These are phyloP conservation scores for Ustilago loliicola DNA, from an alignment of 1,284 basidiomycete species.

Conservation along the genomic window DNA sequence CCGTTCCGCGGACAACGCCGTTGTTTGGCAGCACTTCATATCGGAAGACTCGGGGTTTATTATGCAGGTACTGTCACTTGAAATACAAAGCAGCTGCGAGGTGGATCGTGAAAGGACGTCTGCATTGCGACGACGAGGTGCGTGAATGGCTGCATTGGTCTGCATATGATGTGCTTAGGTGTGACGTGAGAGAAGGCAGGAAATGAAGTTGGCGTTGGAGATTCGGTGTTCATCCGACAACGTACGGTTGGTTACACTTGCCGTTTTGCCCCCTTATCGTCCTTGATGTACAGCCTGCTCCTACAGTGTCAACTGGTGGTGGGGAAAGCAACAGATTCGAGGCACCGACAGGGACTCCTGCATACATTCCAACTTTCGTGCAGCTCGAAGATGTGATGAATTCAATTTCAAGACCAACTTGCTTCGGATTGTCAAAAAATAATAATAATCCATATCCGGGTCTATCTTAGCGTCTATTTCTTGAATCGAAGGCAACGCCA, in stretches of 20 bases:
- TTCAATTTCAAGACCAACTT: too few relatives aligned
- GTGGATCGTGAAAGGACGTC: constrained; percentile 1
- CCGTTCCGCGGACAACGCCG: too few relatives aligned
- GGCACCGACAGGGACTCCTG: background rate
- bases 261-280: too few relatives aligned
- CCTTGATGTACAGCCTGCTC: too few relatives aligned
- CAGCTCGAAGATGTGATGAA: too few relatives aligned
- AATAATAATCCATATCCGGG: too few relatives aligned
- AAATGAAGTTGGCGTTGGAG: background rate
- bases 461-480: too few relatives aligned
- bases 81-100: background rate
- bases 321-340: background rate
- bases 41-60: background rate
- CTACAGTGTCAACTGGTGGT: background rate
- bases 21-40: background rate
- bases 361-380: too few relatives aligned
- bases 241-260: too few relatives aligned
- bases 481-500: too few relatives aligned
- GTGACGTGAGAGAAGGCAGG: background rate
- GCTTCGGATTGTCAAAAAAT: too few relatives aligned
- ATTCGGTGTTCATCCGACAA: too few relatives aligned
- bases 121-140: constrained; percentile 21
- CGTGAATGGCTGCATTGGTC: constrained; percentile 4
- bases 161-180: background rate
- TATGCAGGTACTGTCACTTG: background rate